Evolutionary conservation across 352 stramenopile genomes (phyloP).

Genomic region (Phytophthora aleatoria): DNA sequence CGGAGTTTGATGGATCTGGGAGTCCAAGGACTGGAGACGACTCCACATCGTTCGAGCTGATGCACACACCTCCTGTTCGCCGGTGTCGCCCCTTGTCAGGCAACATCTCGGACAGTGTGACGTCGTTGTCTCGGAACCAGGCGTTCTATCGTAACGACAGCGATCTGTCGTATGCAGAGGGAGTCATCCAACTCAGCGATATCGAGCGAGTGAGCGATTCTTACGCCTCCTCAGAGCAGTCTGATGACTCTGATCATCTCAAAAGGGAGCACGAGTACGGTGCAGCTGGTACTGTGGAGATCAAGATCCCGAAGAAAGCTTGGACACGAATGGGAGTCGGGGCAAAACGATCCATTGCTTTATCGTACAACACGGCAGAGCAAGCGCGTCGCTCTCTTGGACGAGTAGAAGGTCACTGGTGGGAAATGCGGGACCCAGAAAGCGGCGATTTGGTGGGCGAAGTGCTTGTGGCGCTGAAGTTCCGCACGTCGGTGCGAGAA

Average conservation of each 20-base stretch:
- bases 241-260: conserved; percentile 41
- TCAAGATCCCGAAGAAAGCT: conserved; percentile 84
- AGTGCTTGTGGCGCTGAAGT: conserved; percentile 85
- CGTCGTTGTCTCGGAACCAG: conserved; percentile 39
- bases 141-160: conserved; percentile 57
- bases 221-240: conserved; percentile 66
- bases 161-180: conserved; percentile 49
- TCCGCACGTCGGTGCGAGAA: conserved; percentile 65
- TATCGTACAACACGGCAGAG: conserved; percentile 80
- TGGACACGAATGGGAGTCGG: conserved; percentile 76
- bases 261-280: conserved; percentile 38
- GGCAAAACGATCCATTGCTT: conserved; percentile 70
- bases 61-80: conserved; percentile 55
- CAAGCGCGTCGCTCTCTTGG: conserved; percentile 73
- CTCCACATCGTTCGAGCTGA: conserved; percentile 71
- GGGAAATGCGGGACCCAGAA: conserved; percentile 80
- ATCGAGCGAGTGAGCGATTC: conserved; percentile 70
- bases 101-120: conserved; percentile 36
- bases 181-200: conserved; percentile 58
- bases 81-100: conserved; percentile 25
- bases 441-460: conserved; percentile 76
- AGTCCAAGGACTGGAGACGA: conserved; percentile 62
- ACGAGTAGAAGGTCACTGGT: conserved; percentile 82
- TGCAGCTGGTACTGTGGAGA: conserved; percentile 67
- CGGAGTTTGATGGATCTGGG: conserved; percentile 37